Base-by-base conservation (phyloP, 768 basidiomycete genomes). In the Suillus weaverae region DNA sequence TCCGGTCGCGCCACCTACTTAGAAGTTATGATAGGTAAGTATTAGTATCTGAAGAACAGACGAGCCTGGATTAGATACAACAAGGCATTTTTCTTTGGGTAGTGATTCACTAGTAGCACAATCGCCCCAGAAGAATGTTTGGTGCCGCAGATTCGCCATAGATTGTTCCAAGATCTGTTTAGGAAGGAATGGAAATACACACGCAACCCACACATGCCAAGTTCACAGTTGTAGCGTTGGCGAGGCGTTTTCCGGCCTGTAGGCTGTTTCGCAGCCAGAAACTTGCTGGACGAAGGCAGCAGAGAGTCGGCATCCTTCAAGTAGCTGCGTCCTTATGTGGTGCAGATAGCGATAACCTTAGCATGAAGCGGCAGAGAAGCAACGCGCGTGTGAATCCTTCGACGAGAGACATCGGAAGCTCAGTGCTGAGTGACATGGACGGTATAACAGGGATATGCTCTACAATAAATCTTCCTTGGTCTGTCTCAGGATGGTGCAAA, bases 381-480 rank as follows among this genome's bases (percentile, higher is more conserved):
- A 88, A 83, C 4, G 92, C 86, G 76, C 94, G 90, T 51, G 88
- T 86, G 66, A 94, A 84, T 11, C 87, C 92, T 72, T 97, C 94
- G 5, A 94, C 69, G 48, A 94, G 62, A 2, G 92, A 80, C 10
- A 95, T 75, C 1, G 90, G 89, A 14, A 95, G 79, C 72, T 97
- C 94, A 33, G 81, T 81, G 66, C 79, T 71, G 54, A 86, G 79
- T 4, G 83, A 80, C 46, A 86, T 79, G 1, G 72, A 72, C 51
- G 86, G 90, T 4, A 85, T 82, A 36, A 69, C 63, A 1, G 93
- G 94, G 5, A 93, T 74, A 39, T 78, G 71, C 30, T 89, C 84
- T 35, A 91, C 83, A 57, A 89, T 35, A 83, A 63, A 38, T 77
- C 70, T 65, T 91, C 89, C 65, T 85, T 81, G 38, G 91, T 76